These are phyloP conservation scores for Raffaelea deltoideospora DNA, from an alignment of 2,329 filamentous ascomycete species.

Conservation along the genomic window DNA sequence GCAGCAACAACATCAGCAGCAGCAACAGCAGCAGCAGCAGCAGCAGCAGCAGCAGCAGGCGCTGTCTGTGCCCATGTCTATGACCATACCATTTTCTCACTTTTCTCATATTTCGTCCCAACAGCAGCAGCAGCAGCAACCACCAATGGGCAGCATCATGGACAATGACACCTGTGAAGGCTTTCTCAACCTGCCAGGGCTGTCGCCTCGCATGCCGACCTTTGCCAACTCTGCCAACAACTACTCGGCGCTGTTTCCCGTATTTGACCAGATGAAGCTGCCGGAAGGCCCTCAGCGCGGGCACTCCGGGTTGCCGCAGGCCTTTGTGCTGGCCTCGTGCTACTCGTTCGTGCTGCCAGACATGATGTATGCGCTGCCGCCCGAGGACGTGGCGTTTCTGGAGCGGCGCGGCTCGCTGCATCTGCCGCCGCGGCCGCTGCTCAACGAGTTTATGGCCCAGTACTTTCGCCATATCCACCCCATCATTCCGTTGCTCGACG, in stretches of 20 bases:
- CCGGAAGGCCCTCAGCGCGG: not conserved
- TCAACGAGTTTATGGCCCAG: constrained; percentile 30
- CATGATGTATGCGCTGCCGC: constrained; percentile 19
- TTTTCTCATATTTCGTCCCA: no score
- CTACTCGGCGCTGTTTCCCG: no score
- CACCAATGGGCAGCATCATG: no score
- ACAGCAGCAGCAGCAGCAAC: no score
- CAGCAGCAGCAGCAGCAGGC: not conserved
- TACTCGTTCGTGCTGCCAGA: constrained; percentile 25
- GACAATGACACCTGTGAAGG: no score
- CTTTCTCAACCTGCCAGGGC: no score
- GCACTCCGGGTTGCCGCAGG: not conserved
- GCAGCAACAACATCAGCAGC: not conserved
- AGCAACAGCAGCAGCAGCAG: no score
- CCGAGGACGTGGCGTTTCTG: constrained; percentile 29
- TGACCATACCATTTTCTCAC: no score
- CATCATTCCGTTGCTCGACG: constrained; percentile 24
- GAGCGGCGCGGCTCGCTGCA: constrained; percentile 19
- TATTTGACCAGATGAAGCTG: no score
- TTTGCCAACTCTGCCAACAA: no score
- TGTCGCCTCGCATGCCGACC: no score
- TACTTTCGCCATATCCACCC: constrained; percentile 31
- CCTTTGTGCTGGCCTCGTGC: constrained; percentile 18
- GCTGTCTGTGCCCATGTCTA: no score
- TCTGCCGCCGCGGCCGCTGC: constrained; percentile 21